Percentiles rank a stretch among this genome's conserved stretches.
Evolutionary conservation across 2,329 filamentous ascomycete genomes (phyloP).

Genomic region (Phyllosticta citrichinensis): DNA sequence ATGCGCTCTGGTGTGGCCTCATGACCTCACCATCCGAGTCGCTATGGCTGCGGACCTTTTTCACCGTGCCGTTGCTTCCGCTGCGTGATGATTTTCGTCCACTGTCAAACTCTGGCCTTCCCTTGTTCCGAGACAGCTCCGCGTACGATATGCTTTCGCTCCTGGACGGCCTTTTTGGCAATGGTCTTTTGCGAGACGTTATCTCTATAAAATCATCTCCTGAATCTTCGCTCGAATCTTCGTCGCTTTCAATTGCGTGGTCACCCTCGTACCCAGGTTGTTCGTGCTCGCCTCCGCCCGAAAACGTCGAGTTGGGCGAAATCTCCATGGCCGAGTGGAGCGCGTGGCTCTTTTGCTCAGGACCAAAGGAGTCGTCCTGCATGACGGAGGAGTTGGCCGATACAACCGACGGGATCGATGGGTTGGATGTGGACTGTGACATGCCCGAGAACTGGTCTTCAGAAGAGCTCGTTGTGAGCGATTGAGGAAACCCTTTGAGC

Average conservation of each 20-base stretch:
- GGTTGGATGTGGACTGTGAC: slow-evolving; percentile 41
- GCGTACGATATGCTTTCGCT: slow-evolving; percentile 30
- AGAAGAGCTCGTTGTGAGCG: slow-evolving; percentile 35
- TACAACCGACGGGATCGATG: slow-evolving; percentile 42
- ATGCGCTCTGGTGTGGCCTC: not conserved
- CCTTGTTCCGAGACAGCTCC: slow-evolving; percentile 23
- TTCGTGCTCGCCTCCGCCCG: slow-evolving; percentile 12
- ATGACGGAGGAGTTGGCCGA: slow-evolving; percentile 37
- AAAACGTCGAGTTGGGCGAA: not conserved
- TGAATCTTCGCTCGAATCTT: slow-evolving; percentile 28
- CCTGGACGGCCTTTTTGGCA: slow-evolving; percentile 1
- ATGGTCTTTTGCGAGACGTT: slow-evolving; percentile 3
- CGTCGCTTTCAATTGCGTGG: slow-evolving; percentile 32
- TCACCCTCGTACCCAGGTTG: slow-evolving; percentile 30
- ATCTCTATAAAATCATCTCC: slow-evolving; percentile 30
- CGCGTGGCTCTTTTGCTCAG: slow-evolving; percentile 7
- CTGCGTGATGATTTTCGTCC: slow-evolving; percentile 30
- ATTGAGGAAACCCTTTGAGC: not conserved
- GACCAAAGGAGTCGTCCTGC: slow-evolving; percentile 22
- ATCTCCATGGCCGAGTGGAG: not conserved
- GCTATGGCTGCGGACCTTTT: slow-evolving; percentile 29
- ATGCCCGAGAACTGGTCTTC: slow-evolving; percentile 38
- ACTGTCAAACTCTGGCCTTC: slow-evolving; percentile 18
- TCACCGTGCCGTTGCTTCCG: slow-evolving; percentile 41
- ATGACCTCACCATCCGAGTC: slow-evolving; percentile 8